phyloP scores from a whole-genome alignment of 768 basidiomycete genomes.

The Hericium erinaceus region DNA sequence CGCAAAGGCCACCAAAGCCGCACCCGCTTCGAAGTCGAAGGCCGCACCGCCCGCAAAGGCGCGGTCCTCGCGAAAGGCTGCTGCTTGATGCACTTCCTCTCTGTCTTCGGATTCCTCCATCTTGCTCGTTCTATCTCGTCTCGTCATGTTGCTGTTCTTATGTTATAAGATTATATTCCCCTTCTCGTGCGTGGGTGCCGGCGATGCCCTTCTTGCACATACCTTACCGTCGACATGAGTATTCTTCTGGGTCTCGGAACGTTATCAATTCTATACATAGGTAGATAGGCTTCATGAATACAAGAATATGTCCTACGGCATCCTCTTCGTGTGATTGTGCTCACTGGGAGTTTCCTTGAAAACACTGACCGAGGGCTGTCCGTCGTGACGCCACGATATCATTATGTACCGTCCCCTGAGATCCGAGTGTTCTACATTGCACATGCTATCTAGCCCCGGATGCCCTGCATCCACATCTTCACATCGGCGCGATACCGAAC shows the following conservation, averaged over 20 bases:
- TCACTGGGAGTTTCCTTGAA: neutral
- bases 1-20: neutral
- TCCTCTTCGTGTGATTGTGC: neutral
- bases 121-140: neutral
- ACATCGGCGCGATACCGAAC: slow-evolving; percentile 26
- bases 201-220: neutral
- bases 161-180: slow-evolving; percentile 14
- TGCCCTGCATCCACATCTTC: neutral
- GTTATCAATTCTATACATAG: neutral
- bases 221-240: neutral
- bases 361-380: neutral
- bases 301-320: neutral
- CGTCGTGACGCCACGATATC: neutral
- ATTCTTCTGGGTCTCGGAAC: neutral
- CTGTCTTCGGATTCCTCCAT: neutral
- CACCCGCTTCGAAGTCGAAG: slow-evolving; percentile 5
- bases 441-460: no score
- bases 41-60: neutral
- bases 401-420: neutral
- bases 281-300: neutral
- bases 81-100: neutral
- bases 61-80: neutral
- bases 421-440: no score
- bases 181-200: neutral
- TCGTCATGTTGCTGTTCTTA: slow-evolving; percentile 8